Evolutionary conservation across 2,329 filamentous ascomycete genomes (phyloP), one percentile per base, ranked within the genome.

Genomic region (Microsporum canis): DNA sequence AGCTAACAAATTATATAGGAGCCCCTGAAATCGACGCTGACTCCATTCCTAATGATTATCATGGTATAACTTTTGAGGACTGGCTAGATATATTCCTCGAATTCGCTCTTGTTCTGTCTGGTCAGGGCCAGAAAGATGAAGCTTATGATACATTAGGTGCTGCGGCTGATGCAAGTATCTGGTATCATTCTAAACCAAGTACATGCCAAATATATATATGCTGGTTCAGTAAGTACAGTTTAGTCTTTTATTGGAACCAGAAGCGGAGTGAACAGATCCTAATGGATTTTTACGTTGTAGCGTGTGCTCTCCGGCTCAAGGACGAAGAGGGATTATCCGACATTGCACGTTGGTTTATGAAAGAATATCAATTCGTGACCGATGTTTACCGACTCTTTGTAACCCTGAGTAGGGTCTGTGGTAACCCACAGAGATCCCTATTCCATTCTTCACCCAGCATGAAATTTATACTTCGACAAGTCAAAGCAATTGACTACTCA

Each of bases 81-180:
- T 99, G 94, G 94, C 81, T 96, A 2, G 88, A 95, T 66, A 80
- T 96, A 0, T 96, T 99, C 70, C 81, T 95, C 39, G 88, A 94
- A 68, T 95, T 95, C 70, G 88, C 91, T 2, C 80, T 96, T 56
- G 80, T 86, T 3, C 81, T 94, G 36, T 88, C 91, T 5, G 82
- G 84, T 47, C 77, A 80, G 23, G 85, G 85, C 38, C 83, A 87
- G 56, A 78, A 82, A 12, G 80, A 86, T 47, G 86, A 89, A 64
- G 86, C 89, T 58, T 96, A 96, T 71, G 84, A 87, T 58, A 84
- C 90, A 5, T 86, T 95, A 66, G 84, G 91, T 63, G 84, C 88
- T 4, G 89, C 89, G 0, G 81, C 86, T 57, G 86, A 89, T 69
- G 89, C 90, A 12, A 91, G 88, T 59, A 84, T 96, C 27, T 97